Evolutionary conservation across 140 eudicot species (phyloP), one percentile per base, ranked within the genome.

Genomic region (Bidens hawaiensis): DNA sequence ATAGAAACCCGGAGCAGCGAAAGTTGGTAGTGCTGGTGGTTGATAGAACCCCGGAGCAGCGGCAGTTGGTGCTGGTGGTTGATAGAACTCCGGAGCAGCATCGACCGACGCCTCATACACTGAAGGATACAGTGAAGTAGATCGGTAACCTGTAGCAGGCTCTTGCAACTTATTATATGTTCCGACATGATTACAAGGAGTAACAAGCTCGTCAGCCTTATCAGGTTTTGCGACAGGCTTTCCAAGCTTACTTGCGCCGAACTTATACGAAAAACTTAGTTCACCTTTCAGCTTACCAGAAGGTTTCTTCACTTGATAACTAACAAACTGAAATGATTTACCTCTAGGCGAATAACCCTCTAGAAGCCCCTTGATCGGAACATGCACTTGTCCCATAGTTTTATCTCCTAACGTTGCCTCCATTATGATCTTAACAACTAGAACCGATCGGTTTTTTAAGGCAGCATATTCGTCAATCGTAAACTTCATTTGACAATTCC

Each of bases 291-390:
- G 81, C 15, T 64, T 76, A 18, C 81, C 81, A 1, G 76, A 69
- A 18, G 76, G 76, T 38, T 76, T 76, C 45, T 76, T 70, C 8
- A 76, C 81, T 55, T 76, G 81, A 70, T 76, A 76, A 57, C 81
- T 76, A 38, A 76, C 81, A 49, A 69, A 70, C 76, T 76, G 75
- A 2, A 76, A 50, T 59, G 72, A 68, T 64, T 71, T 64, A 19
- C 76, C 76, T 27, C 38, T 61, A 11, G 17, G 13, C 1, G 57
- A 38, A 2, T 30, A 34, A 12, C 76, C 76, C 2, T 76, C 76
- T 1, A 64, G 30, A 12, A 76, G 63, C 64, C 70, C 81, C 64
- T 76, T 76, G 14, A 76, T 22, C 23, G 60, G 60, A 27, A 53
- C 60, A 27, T 53, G 60, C 2, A 56, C 62, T 56, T 56, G 43